These are phyloP conservation scores for Elsinoe necatrix DNA, from an alignment of 2,329 filamentous ascomycete species.

Conservation along the genomic window DNA sequence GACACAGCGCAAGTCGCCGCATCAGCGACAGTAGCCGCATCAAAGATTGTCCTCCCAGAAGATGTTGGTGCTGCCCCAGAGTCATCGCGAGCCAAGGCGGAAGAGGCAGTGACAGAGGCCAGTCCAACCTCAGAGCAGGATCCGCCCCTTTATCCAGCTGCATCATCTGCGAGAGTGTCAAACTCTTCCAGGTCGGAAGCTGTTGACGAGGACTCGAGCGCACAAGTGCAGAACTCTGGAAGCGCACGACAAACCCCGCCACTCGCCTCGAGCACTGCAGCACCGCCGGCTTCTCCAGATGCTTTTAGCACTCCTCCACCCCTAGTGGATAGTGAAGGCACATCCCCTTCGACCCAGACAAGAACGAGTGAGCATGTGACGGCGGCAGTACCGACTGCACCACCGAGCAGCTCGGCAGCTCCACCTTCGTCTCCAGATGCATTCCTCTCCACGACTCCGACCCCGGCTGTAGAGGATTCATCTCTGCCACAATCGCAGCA, in stretches of 20 bases:
- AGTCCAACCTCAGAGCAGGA: neutral
- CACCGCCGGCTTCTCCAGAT: slow-evolving; percentile 1
- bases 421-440: neutral
- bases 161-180: too few relatives aligned
- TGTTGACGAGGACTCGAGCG: too few relatives aligned
- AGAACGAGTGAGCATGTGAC: neutral
- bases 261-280: neutral
- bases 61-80: neutral
- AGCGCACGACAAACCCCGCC: too few relatives aligned
- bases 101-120: neutral
- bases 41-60: neutral
- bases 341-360: neutral
- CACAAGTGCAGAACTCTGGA: too few relatives aligned
- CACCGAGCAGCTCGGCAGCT: neutral
- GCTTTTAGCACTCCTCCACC: neutral
- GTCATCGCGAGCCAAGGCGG: neutral
- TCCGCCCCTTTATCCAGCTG: too few relatives aligned
- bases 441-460: neutral
- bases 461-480: neutral
- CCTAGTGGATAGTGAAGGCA: neutral
- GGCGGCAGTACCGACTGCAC: neutral
- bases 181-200: too few relatives aligned
- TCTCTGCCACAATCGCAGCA: neutral
- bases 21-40: neutral
- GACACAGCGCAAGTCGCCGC: neutral